Evolutionary conservation across 805 yeast genomes (phyloP).

Genomic region (Lipomyces kockii): DNA sequence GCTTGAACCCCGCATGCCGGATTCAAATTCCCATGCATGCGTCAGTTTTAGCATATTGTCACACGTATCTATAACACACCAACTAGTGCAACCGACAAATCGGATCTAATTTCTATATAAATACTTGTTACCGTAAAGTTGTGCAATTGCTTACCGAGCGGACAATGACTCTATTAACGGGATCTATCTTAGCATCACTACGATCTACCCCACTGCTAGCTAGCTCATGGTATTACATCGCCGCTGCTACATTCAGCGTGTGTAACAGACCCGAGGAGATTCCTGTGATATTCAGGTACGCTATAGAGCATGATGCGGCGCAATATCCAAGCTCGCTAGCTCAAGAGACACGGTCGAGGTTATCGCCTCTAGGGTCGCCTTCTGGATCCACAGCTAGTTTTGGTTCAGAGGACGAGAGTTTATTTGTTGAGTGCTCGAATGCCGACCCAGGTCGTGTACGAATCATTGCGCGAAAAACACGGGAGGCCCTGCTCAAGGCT

Average conservation of each 20-base stretch:
- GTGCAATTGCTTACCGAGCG: not conserved
- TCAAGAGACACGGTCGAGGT: not conserved
- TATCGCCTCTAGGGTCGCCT: slow-evolving; percentile 5
- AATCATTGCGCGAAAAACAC: slow-evolving; percentile 56
- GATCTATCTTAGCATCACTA: slow-evolving; percentile 20
- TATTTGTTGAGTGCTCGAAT: slow-evolving; percentile 20
- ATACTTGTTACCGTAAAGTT: not conserved
- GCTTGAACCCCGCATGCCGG: not conserved
- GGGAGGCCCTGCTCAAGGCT: slow-evolving; percentile 80
- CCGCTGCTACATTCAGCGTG: slow-evolving; percentile 79
- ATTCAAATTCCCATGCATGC: not conserved
- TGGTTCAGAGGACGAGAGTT: slow-evolving; percentile 28
- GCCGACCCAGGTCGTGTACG: slow-evolving; percentile 38
- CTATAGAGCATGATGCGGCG: slow-evolving; percentile 46
- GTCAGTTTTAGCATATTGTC: not conserved
- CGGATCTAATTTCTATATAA: not conserved
- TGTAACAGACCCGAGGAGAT: slow-evolving; percentile 83
- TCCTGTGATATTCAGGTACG: slow-evolving; percentile 74
- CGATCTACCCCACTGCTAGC: slow-evolving; percentile 27
- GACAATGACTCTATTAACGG: slow-evolving; percentile 13
- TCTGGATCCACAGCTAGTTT: slow-evolving; percentile 11
- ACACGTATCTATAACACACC: not conserved
- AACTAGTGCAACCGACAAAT: too few relatives aligned
- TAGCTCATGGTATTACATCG: slow-evolving; percentile 71
- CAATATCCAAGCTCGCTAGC: not conserved